Conservation (phyloP, 192 early-diverging fungal genomes). For the Rhizoclosmatium globosum region DNA sequence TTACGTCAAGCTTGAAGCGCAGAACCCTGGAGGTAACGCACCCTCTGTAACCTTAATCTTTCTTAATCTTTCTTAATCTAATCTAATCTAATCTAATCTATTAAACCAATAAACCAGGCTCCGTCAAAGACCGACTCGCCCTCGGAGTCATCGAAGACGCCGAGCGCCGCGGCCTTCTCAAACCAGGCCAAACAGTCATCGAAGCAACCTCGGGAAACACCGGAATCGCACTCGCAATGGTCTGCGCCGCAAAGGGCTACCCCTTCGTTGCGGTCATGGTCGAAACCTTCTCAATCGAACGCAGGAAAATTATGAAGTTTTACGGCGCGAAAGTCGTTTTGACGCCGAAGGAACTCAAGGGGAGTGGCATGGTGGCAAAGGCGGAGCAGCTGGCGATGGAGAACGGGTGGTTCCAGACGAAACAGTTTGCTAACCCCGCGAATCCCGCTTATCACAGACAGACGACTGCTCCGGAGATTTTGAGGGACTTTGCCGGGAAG, state of each 20-base stretch:
- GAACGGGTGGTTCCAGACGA: conserved; percentile 49
- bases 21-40: conserved; percentile 74
- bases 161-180: conserved; percentile 83
- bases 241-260: conserved; percentile 55
- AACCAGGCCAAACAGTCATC: conserved; percentile 89
- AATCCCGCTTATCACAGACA: conserved; percentile 52
- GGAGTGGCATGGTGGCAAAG: conserved; percentile 49
- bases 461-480: conserved; percentile 49
- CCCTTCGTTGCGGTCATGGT: conserved; percentile 52
- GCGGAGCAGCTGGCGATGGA: conserved; percentile 47
- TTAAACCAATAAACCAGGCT: conserved; percentile 65
- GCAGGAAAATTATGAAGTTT: conserved; percentile 55
- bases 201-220: conserved; percentile 78
- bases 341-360: conserved; percentile 54
- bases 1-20: conserved; percentile 94
- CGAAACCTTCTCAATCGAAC: conserved; percentile 54
- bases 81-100: no score
- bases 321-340: conserved; percentile 55
- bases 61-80: no score
- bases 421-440: conserved; percentile 49
- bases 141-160: conserved; percentile 94
- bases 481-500: conserved; percentile 44
- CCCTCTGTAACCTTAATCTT: no score
- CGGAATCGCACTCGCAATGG: conserved; percentile 65
- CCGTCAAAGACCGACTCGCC: conserved; percentile 97